Percentiles rank a stretch among this genome's conserved stretches.
These are phyloP conservation scores for Clohesyomyces aquaticus DNA, from an alignment of 495 filamentous ascomycete species.

Conservation along the genomic window DNA sequence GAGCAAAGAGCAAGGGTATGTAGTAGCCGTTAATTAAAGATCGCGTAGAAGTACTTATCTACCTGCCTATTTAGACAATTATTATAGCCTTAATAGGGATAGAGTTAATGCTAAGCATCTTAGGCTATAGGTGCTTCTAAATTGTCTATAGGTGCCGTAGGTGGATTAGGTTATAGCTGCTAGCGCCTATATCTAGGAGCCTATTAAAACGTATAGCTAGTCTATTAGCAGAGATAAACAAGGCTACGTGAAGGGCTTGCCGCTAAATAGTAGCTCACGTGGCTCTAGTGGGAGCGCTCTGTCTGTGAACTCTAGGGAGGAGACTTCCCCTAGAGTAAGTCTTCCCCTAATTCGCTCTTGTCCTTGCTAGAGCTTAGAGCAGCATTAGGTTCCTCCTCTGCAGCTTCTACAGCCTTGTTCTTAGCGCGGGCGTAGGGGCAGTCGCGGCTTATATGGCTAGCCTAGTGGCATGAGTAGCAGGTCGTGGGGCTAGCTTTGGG, in stretches of 20 bases:
- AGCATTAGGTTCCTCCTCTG: no score
- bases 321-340: conserved; percentile 4
- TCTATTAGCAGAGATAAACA: conserved; percentile 3
- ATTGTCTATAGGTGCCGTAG: neutral
- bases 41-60: neutral
- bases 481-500: neutral
- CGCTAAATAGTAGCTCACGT: neutral
- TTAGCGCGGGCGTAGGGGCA: neutral
- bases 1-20: neutral
- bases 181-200: neutral
- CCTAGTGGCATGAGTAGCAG: neutral
- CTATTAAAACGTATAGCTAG: neutral
- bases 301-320: neutral
- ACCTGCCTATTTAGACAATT: neutral
- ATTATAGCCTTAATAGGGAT: neutral
- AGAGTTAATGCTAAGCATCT: neutral
- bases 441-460: neutral
- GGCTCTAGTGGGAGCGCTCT: neutral
- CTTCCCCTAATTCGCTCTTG: neutral
- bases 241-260: neutral
- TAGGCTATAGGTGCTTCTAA: neutral
- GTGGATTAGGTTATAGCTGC: neutral
- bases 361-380: neutral
- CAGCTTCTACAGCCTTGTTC: neutral
- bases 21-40: neutral